Evolutionary conservation across 768 basidiomycete genomes (phyloP), one percentile per base, ranked within the genome.

Genomic region (Collybia nuda): DNA sequence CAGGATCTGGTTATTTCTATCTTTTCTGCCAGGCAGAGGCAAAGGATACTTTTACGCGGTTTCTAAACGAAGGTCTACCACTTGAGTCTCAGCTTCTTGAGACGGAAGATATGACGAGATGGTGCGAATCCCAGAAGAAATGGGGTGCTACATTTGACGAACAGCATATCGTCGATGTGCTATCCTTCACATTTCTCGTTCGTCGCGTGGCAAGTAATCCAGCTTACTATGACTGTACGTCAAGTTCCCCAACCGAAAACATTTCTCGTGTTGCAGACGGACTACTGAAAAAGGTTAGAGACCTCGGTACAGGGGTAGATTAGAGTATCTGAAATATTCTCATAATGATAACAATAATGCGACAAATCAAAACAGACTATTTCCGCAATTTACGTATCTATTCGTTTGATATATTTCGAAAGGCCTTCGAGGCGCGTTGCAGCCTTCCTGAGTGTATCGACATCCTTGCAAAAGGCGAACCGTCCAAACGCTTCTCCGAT

Each of bases 381-480:
- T 32, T 32, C 32, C 12, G n/a, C n/a, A n/a, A 32, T 3, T 32
- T 32, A 14, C 12, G 12, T 32, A 7, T 4, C 43, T 41, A 50
- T 36, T 48, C 46, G 50, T 32, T 45, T 56, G 19, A 49, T 41
- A 35, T 79, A 96, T 48, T 90, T 80, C 61, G 79, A 82, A 56
- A 99, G 71, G 19, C 72, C 73, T 66, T 86, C 78, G 17, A 99
- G 72, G n/a, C 92, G 81, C 61, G 90, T 86, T 19, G 84, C 86
- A n/a, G 97, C 97, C 18, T 71, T 74, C 52, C 73, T 79, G 14
- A 99, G 77, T 0, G 93, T 96, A 37, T 90, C 91, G 17, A 84
- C 55, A 60, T 98, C 96, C 65, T 99, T 99, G 78, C 97, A 98
- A 76, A 97, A 94, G 1, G 94, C 88, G 65, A 98, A 98, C 49